Evolutionary conservation across 768 basidiomycete species (phyloP), one percentile per base, ranked within the genome.

Genomic region (Strobilomyces dryophilus): DNA sequence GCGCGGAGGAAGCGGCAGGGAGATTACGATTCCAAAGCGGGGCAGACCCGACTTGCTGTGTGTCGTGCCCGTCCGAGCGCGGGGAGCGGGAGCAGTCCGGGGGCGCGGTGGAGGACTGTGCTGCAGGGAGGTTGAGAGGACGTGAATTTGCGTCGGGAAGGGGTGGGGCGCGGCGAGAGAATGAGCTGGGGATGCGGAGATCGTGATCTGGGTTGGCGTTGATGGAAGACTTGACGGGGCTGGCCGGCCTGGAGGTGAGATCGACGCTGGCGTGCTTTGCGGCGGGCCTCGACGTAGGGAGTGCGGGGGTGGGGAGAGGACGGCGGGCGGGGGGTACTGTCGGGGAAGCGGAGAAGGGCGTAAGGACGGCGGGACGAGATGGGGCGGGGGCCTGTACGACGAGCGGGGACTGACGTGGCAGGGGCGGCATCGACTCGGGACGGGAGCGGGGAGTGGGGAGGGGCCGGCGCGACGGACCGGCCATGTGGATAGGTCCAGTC

Each of bases 21-120:
- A 71, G 54, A 24, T 60, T 67, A 27, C 74, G 74, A 61, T 75
- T 76, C 77, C 76, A 78, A 12, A 73, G 59, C 3, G 79, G 77
- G 10, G 73, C 67, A 48, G 74, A 71, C 29, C 69, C 75, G 31
- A 42, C 27, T n/a, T 40, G 47, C n/a, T 45, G 57, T 21, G 45
- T 47, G 41, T 56, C 61, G 35, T 52, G 54, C 4, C 36, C 3
- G 7, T 61, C 53, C 3, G 51, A 44, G 14, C 18, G 47, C 0
- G 53, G 17, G 10, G 61, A 14, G 11, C 44, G 61, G 17, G 58
- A 47, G 59, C 55, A 61, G 1, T 48, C 55, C n/a, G 59, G 53
- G 4, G 56, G 51, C 4, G 60, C 52, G 1, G 53, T 59, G 12
- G 51, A 41, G 51, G 53, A 50, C 21, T 52, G 24, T 0, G 31